These are phyloP conservation scores for Zoysia japonica DNA, from an alignment of 176 grass and related monocot species.

Conservation along the genomic window DNA sequence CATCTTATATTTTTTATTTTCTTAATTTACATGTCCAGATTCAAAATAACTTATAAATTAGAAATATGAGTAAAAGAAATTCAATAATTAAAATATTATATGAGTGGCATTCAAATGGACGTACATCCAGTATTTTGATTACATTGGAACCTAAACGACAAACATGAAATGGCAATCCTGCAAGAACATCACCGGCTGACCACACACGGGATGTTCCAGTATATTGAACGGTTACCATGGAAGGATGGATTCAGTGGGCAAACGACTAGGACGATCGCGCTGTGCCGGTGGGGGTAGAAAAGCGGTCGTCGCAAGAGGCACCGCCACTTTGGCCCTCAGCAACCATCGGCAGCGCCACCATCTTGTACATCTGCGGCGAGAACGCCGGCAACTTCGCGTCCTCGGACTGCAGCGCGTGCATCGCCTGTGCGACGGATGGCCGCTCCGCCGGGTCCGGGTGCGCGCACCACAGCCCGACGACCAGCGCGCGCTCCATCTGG, in stretches of 20 bases:
- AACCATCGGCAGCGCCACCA: no score
- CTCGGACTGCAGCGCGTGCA: conserved; percentile 29
- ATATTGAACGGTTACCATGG: not conserved
- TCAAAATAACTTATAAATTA: no score
- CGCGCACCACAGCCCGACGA: conserved; percentile 55
- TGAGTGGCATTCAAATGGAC: no score
- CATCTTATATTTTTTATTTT: no score
- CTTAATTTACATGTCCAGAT: no score
- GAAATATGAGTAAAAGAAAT: no score
- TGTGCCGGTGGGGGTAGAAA: not conserved
- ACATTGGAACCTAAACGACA: no score
- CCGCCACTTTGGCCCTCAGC: not conserved
- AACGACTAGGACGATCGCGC: not conserved
- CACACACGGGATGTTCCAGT: not conserved
- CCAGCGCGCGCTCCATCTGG: conserved; percentile 44
- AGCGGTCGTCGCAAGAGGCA: not conserved
- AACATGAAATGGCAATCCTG: no score
- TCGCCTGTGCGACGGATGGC: conserved; percentile 20
- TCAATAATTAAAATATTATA: no score
- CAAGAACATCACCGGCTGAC: no score
- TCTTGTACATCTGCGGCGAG: conserved; percentile 11
- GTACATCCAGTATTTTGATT: no score
- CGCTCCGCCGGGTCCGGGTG: conserved; percentile 36
- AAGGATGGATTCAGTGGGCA: not conserved
- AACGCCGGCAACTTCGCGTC: conserved; percentile 25